phyloP scores from a whole-genome alignment of 495 filamentous ascomycete species.

The Aspergillus homomorphus region DNA sequence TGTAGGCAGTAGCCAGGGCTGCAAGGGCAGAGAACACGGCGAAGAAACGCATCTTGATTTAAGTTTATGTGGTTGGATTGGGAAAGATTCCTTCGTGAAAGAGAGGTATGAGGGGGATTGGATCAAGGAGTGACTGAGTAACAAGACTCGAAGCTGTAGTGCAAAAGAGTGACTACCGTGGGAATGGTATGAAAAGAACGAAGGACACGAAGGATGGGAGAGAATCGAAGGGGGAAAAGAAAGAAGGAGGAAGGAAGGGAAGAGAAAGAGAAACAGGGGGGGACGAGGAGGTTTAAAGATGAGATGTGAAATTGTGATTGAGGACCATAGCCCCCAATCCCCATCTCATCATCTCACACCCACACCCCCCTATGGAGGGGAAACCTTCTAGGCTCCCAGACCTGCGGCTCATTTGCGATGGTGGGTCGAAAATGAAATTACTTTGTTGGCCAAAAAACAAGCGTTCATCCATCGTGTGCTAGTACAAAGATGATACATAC shows the following conservation, averaged over 20 bases:
- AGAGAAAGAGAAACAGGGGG: constrained; percentile 16
- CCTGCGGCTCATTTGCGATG: constrained; percentile 17
- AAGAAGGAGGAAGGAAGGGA: constrained; percentile 19
- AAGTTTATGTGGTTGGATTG: constrained; percentile 12
- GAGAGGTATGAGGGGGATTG: no score
- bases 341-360: neutral
- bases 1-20: constrained; percentile 52
- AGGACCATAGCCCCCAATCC: constrained; percentile 2
- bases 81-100: neutral
- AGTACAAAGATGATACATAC: neutral
- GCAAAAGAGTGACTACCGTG: constrained; percentile 24
- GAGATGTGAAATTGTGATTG: constrained; percentile 5
- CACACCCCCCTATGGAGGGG: constrained; percentile 7
- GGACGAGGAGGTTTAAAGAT: constrained; percentile 2
- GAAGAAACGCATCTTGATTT: constrained; percentile 53
- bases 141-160: constrained; percentile 19
- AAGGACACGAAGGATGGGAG: constrained; percentile 10
- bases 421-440: constrained; percentile 10
- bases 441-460: neutral
- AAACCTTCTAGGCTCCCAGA: neutral
- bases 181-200: constrained; percentile 20
- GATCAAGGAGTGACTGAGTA: constrained; percentile 30
- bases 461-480: no score
- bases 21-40: constrained; percentile 47
- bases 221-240: constrained; percentile 13